These are phyloP conservation scores for Colletotrichum aenigma DNA, from an alignment of 2,329 filamentous ascomycete genomes.

Conservation along the genomic window DNA sequence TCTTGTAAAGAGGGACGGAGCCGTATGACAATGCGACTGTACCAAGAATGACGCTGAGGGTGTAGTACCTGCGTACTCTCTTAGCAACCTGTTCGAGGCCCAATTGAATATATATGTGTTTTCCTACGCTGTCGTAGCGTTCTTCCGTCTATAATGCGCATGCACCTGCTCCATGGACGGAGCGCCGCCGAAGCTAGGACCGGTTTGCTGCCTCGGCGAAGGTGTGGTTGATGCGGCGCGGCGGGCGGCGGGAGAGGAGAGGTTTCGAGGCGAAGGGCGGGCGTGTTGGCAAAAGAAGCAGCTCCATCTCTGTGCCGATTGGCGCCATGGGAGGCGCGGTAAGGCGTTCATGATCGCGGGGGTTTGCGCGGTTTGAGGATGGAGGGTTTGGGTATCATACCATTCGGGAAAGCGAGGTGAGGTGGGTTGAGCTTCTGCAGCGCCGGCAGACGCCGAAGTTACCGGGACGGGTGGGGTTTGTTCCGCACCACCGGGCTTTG, in stretches of 20 bases:
- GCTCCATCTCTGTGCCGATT: constrained; percentile 34
- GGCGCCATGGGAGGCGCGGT: constrained; percentile 37
- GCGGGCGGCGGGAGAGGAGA: neutral
- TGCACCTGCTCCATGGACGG: constrained; percentile 66
- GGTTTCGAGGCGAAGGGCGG: constrained; percentile 29
- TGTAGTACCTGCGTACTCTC: constrained; percentile 64
- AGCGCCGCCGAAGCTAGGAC: constrained; percentile 20
- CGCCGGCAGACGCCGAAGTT: neutral
- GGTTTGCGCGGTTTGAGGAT: neutral
- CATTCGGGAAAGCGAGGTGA: neutral
- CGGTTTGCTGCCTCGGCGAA: constrained; percentile 31
- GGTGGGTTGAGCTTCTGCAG: neutral
- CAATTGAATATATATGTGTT: neutral
- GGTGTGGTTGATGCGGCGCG: constrained; percentile 34
- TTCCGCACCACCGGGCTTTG: neutral
- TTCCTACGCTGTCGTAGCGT: constrained; percentile 59
- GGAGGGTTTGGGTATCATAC: neutral
- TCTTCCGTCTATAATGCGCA: constrained; percentile 69
- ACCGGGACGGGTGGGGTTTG: constrained; percentile 1
- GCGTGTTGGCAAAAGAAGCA: constrained; percentile 42
- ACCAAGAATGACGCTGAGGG: constrained; percentile 76
- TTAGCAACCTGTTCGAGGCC: constrained; percentile 15
- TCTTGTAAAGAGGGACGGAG: constrained; percentile 86
- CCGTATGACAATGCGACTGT: constrained; percentile 83
- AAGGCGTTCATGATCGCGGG: constrained; percentile 42